These are phyloP conservation scores for Amanita molliuscula DNA, from an alignment of 768 basidiomycete species.

Conservation along the genomic window DNA sequence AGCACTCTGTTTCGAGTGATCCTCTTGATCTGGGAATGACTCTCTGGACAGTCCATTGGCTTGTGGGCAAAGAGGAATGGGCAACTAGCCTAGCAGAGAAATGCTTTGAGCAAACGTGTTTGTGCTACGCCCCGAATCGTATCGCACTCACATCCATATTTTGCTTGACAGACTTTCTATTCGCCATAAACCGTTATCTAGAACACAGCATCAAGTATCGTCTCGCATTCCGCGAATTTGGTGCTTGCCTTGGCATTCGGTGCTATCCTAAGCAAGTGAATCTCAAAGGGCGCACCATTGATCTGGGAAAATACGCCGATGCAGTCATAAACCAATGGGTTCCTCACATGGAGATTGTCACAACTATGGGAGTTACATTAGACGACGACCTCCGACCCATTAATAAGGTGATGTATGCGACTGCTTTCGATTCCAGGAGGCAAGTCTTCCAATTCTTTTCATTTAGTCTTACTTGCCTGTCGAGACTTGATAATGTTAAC, in stretches of 20 bases:
- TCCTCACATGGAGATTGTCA: background rate
- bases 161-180: background rate
- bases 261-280: background rate
- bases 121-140: background rate
- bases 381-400: background rate
- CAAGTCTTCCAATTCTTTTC: background rate
- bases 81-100: background rate
- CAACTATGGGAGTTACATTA: background rate
- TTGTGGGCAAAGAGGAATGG: background rate
- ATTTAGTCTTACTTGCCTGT: background rate
- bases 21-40: conserved; percentile 3
- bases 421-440: conserved; percentile 2
- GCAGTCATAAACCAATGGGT: background rate
- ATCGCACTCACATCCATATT: background rate
- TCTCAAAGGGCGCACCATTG: background rate
- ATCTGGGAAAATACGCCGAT: background rate
- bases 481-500: background rate
- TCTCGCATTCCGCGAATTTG: conserved; percentile 1
- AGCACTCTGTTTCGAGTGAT: background rate
- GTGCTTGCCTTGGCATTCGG: background rate
- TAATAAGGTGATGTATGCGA: conserved; percentile 2
- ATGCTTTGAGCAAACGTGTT: background rate
- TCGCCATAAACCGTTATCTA: background rate
- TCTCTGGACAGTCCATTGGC: conserved; percentile 1
- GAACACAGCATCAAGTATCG: background rate